phyloP scores from a whole-genome alignment of 306 rosid species.

The Malus fusca region DNA sequence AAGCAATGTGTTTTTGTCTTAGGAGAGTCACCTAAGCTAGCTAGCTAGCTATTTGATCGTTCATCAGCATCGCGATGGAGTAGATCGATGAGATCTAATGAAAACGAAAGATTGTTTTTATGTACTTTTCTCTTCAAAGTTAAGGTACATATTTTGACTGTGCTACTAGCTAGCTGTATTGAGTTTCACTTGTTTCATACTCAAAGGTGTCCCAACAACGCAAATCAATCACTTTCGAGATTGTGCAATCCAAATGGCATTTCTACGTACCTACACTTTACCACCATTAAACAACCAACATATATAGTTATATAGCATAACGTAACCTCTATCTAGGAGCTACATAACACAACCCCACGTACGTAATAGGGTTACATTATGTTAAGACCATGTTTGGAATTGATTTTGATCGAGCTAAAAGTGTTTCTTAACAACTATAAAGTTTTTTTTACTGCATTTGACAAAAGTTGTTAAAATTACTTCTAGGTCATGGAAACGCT shows the following conservation, averaged over 20 bases:
- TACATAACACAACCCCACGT: background rate
- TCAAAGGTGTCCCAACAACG: slow-evolving; percentile 34
- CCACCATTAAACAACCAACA: background rate
- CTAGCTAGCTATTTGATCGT: background rate
- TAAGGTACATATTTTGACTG: slow-evolving; percentile 36
- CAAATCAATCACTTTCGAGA: slow-evolving; percentile 18
- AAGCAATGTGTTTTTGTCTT: slow-evolving; percentile 17
- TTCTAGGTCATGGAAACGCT: too few species aligned
- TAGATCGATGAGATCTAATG: slow-evolving; percentile 10
- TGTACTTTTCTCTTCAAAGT: slow-evolving; percentile 60
- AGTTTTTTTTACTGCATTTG: too few species aligned
- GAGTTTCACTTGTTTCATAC: slow-evolving; percentile 58
- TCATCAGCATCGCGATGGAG: slow-evolving; percentile 1
- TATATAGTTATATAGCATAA: background rate
- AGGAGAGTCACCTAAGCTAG: slow-evolving; percentile 8
- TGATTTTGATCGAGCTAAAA: background rate
- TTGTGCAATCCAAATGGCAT: slow-evolving; percentile 22
- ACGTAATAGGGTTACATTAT: too few species aligned
- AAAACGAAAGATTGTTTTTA: slow-evolving; percentile 9
- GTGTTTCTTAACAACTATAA: too few species aligned
- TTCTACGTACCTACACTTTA: slow-evolving; percentile 38
- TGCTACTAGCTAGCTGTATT: slow-evolving; percentile 8
- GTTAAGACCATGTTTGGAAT: background rate
- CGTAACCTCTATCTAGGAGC: background rate
- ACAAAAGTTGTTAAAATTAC: too few species aligned